A percentile compares a stretch with the other conserved stretches of the same genome.
Evolutionary conservation across 305 asterid genomes (phyloP).

Genomic region (Nicotiana rustica): DNA sequence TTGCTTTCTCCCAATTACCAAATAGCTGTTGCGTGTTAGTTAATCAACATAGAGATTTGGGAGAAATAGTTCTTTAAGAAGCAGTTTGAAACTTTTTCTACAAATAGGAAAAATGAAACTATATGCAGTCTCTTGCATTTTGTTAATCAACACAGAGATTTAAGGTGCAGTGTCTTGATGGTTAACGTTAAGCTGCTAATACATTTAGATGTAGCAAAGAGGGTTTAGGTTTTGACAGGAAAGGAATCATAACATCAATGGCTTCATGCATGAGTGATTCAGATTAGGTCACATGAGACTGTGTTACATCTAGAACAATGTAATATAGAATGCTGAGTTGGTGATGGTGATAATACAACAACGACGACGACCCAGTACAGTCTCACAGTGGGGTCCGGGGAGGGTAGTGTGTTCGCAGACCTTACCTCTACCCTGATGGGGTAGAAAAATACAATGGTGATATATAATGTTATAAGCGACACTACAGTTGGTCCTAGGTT

Average conservation of each 20-base stretch:
- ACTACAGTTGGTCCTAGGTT: neutral
- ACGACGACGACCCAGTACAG: too few relatives aligned
- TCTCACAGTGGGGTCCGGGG: too few relatives aligned
- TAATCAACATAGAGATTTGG: neutral
- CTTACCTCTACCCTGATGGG: too few relatives aligned
- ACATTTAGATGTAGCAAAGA: neutral
- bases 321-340: neutral
- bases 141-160: too few relatives aligned
- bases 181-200: conserved; percentile 8
- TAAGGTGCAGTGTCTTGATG: neutral
- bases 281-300: neutral
- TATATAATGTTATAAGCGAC: neutral
- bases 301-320: neutral
- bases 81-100: neutral
- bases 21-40: neutral
- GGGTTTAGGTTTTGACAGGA: neutral
- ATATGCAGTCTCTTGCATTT: too few relatives aligned
- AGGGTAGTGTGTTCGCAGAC: too few relatives aligned
- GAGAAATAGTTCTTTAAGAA: conserved; percentile 21
- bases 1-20: conserved; percentile 7
- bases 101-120: neutral
- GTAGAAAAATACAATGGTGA: too few relatives aligned
- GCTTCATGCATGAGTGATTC: neutral
- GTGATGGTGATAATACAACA: neutral
- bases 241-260: neutral